Base-by-base conservation (phyloP, 1,284 basidiomycete species). In the Ceratorhiza oryzae-sativae region DNA sequence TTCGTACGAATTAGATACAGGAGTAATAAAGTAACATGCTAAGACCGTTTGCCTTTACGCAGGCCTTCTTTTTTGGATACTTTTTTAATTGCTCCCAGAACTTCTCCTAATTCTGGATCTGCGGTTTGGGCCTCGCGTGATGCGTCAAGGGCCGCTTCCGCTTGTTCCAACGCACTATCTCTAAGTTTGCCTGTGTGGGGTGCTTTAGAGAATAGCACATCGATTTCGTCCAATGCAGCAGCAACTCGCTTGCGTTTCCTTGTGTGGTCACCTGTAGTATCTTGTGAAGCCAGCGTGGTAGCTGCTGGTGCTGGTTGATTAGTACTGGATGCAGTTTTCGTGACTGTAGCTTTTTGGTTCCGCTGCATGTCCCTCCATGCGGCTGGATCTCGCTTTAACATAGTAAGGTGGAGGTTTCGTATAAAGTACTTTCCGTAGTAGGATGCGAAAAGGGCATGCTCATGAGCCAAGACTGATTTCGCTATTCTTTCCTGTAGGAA, bases 401-500 rank as follows among this genome's bases (percentile, higher is more conserved):
- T 82, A 76, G 92, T 86, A 18, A 98, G 80, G 75, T 93, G 90
- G 63, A 97, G 83, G 77, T 89, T 90, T 48, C 90, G 86, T 45
- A 87, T 86, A 76, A 97, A 94, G 83, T 89, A 97, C 78, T 92
- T 93, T 45, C 94, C 95, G 77, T 89, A 97, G 77, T 86, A 89
- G 1, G 91, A 93, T 5, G 84, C 88, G 0, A 88, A 86, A 23
- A 98, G 86, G 20, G 83, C 82, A 30, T 87, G 85, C 75, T 94
- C 90, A 71, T 92, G 85, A 0, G 86, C 81, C 30, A 94, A 81
- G 10, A 97, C 82, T 12, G 91, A 91, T 15, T 87, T 87, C 0
- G 92, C 94, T 62, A 98, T 93, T 80, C 95, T 96, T 81, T 97
- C 94, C 91, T 94, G 76, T n/a, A 67, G 70, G 70, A 10, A 30